These are phyloP conservation scores for Solanum chmielewskii DNA, from an alignment of 257 asterid genomes.

Conservation along the genomic window DNA sequence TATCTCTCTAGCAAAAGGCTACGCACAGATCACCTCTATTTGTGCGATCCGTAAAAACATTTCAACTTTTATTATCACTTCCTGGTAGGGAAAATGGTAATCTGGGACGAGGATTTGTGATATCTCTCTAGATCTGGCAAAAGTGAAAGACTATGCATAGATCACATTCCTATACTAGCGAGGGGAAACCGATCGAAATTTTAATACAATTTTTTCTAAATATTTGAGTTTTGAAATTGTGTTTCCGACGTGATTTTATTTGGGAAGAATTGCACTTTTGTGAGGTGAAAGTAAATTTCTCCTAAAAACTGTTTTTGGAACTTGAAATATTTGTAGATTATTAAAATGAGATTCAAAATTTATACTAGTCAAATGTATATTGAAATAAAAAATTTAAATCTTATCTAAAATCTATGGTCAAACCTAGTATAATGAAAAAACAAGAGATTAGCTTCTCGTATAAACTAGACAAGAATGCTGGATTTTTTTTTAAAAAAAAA, in stretches of 20 bases:
- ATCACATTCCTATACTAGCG: background rate
- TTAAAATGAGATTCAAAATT: background rate
- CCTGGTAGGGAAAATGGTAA: too few species aligned
- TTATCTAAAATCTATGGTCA: background rate
- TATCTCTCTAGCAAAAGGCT: too few species aligned
- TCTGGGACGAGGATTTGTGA: too few species aligned
- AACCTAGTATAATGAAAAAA: background rate
- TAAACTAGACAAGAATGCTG: background rate
- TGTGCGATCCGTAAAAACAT: too few species aligned
- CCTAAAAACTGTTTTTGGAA: background rate
- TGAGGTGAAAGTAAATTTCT: background rate
- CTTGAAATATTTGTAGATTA: background rate
- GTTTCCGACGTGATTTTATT: background rate
- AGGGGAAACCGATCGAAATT: background rate
- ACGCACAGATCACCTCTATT: too few species aligned
- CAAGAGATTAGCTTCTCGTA: background rate
- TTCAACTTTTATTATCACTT: too few species aligned
- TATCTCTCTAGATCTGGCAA: too few species aligned
- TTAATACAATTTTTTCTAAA: too few species aligned
- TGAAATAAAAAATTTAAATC: background rate
- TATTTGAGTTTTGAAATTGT: background rate
- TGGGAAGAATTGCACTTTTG: background rate
- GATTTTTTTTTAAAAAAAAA: background rate
- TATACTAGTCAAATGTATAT: background rate
- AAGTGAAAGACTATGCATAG: too few species aligned